Base-by-base conservation (phyloP, 108 stramenopile species). In the Cylindrotheca fusiformis region DNA sequence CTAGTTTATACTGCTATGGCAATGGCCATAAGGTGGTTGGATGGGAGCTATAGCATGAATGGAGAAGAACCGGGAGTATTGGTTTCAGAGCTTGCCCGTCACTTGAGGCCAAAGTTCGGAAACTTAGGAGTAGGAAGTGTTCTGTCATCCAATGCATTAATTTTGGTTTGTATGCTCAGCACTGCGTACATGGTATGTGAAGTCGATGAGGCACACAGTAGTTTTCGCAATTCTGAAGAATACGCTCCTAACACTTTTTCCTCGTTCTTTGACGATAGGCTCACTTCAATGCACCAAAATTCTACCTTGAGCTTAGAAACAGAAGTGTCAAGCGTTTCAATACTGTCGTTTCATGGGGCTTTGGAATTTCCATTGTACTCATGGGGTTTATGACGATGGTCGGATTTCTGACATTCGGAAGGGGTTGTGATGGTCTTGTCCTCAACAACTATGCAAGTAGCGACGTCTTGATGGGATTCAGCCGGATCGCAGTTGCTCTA, bases 211-310 rank as follows among this genome's bases (percentile, higher is more conserved):
- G 19, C 2, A 2, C 30, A 3, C 32, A 33, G 22, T 31, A 12
- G 6, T 1, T 19, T 32, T 1, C 18, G 28, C 3, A 12, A n/a
- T 32, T 2, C 30, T n/a, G 4, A 47, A 2, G 18, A 2, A 46
- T 22, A 8, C 30, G 0, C 19, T 57, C 12, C 24, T 65, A 3
- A 23, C 51, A 30, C 53, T 29, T 36, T 33, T 55, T 6, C 46
- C 52, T 52, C 32, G 18, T 27, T 47, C 23, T 49, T 18, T n/a
- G 3, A 19, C 56, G 21, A 67, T 19, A 76, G 64, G 95, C 95
- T 4, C 97, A 97, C 67, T 94, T 93, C 82, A 99, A 97, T 70
- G 98, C 98, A 10, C 91, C 95, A n/a, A 79, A 83, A 58, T 90
- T 88, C 53, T 99, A 93, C 58, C 47, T 78, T 12, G 97, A 99